Conservation (phyloP, 75 land plant species). For the Cryptomeria japonica region DNA sequence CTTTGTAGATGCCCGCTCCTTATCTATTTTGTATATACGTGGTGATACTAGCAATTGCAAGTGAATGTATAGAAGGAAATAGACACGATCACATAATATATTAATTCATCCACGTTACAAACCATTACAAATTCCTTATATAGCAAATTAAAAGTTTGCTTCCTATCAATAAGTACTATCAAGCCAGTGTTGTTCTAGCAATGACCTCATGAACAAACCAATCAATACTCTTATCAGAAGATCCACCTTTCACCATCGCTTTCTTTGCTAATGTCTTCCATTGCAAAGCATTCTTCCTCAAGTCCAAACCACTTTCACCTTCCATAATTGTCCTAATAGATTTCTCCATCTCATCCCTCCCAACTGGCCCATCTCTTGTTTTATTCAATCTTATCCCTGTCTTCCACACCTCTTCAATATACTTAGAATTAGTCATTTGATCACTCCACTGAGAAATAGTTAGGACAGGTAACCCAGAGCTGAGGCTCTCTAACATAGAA, state of each 20-base stretch:
- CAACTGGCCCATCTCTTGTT: neutral
- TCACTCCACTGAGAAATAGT: constrained; percentile 14
- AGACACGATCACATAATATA: neutral
- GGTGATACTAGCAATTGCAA: neutral
- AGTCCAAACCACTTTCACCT: neutral
- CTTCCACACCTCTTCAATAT: constrained; percentile 18
- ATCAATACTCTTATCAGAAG: constrained; percentile 40
- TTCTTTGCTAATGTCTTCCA: constrained; percentile 43
- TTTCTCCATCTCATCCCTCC: neutral
- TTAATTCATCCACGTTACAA: no score
- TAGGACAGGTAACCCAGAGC: constrained; percentile 20
- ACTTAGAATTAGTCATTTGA: constrained; percentile 19
- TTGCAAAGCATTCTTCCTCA: constrained; percentile 5
- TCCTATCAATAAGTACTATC: no score
- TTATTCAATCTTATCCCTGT: constrained; percentile 12
- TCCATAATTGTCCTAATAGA: constrained; percentile 3
- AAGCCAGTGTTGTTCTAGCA: no score
- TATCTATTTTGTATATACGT: no score
- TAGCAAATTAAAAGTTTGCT: no score
- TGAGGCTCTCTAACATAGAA: constrained; percentile 12
- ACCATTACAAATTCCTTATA: no score
- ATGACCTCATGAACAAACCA: constrained; percentile 24
- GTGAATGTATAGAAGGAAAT: neutral
- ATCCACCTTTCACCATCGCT: constrained; percentile 53
- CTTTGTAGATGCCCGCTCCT: no score